Base-by-base conservation (phyloP, 202 grass and related monocot species). In the Saccharum hybrid region DNA sequence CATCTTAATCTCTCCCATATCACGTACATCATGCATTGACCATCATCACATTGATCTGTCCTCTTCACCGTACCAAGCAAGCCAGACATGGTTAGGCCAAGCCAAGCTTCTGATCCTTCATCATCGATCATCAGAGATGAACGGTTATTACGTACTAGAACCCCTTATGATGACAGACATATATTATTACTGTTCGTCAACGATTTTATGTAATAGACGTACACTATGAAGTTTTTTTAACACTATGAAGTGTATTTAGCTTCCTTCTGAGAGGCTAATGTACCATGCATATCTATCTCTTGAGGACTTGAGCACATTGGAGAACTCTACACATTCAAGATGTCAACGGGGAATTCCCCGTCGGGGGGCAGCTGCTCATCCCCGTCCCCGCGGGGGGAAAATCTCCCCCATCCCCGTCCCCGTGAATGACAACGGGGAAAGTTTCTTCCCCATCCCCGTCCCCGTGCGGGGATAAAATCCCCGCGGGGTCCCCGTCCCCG, bases 241-340 rank as follows among this genome's bases (percentile, higher is more conserved):
- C 31, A 38, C 39, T 66, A 41, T 42, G 73, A 59, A n/a, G 12
- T 49, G 39, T 82, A 19, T 63, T 6, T 33, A 69, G 78, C 85
- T 71, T 87, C 64, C 10, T 70, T 69, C 14, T 62, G n/a, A 82
- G 85, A 82, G 68, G 79, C 72, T 72, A 72, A 82, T 51, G 72
- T 34, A 61, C 57, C 57, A 22, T 41, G 34, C 49, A 61, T 63
- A 26, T 18, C 2, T 34, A 15, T 26, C 26, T 26, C 26, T 26
- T 26, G 26, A 26, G 26, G 26, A 26, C 26, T 26, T 26, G 26
- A 26, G 26, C 26, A 26, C 26, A 26, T 26, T 26, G 26, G 26
- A 26, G 26, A 26, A 26, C 26, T 26, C 26, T 26, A 26, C 26
- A 26, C 26, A 26, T 26, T n/a, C n/a, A n/a, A n/a, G n/a, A n/a